A percentile compares a stretch with the other conserved stretches of the same genome.
phyloP scores from a whole-genome alignment of 2,329 filamentous ascomycete species.

The Diaporthe batatas region DNA sequence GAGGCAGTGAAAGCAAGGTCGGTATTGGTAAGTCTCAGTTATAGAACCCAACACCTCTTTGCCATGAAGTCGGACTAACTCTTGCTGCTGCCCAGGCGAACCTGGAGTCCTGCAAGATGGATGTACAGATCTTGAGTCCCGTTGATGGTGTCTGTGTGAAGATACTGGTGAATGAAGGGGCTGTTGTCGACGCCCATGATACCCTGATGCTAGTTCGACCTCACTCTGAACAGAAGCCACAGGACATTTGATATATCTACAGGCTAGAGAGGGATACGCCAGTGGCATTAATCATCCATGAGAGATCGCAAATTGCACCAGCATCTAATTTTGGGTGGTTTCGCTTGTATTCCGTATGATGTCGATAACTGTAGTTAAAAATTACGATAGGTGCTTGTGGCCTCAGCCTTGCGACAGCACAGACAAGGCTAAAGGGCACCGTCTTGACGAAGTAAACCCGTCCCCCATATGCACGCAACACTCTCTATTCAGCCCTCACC shows the following conservation, averaged over 20 bases:
- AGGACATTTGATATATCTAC: not conserved
- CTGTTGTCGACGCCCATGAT: not conserved
- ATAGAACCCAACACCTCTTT: too few species aligned
- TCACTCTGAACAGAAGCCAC: not conserved
- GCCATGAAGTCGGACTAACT: not conserved
- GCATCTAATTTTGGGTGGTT: too few species aligned
- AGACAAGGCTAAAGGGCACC: too few species aligned
- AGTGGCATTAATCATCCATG: too few species aligned
- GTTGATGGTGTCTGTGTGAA: constrained; percentile 2
- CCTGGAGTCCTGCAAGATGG: constrained; percentile 23
- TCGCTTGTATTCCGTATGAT: too few species aligned
- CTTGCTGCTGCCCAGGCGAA: not conserved
- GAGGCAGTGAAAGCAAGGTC: not conserved
- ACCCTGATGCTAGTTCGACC: not conserved
- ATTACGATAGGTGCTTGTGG: too few species aligned
- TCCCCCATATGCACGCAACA: too few species aligned
- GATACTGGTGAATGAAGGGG: not conserved
- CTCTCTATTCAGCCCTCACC: too few species aligned
- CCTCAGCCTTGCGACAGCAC: too few species aligned
- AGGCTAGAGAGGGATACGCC: not conserved
- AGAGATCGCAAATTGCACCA: too few species aligned
- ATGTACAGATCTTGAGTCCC: constrained; percentile 6
- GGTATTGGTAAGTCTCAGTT: constrained; percentile 3
- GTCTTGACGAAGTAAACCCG: too few species aligned
- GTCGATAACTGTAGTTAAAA: too few species aligned